These are phyloP conservation scores for Copromyces sp. DNA, from an alignment of 495 filamentous ascomycete species.

Conservation along the genomic window DNA sequence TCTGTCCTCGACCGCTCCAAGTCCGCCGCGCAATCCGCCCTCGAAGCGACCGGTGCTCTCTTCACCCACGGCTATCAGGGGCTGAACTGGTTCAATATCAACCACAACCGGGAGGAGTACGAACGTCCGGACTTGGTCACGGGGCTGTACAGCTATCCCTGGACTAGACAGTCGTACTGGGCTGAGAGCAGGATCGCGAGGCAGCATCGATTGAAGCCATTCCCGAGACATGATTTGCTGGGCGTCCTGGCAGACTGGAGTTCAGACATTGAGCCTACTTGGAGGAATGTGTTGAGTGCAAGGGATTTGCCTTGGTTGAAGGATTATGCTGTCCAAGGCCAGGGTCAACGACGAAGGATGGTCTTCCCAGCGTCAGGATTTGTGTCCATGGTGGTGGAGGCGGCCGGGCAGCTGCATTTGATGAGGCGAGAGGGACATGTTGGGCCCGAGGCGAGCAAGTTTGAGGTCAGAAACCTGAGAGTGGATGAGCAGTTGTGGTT, in stretches of 20 bases:
- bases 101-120: conserved; percentile 22
- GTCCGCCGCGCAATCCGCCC: conserved; percentile 25
- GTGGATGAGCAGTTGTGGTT: conserved; percentile 16
- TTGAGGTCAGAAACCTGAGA: conserved; percentile 15
- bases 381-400: conserved; percentile 40
- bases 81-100: conserved; percentile 28
- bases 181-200: conserved; percentile 34
- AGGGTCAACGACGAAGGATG: conserved; percentile 8
- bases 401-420: conserved; percentile 13
- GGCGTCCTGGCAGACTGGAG: conserved; percentile 32
- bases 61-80: conserved; percentile 29
- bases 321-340: conserved; percentile 32
- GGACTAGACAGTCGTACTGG: conserved; percentile 40
- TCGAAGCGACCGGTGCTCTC: conserved; percentile 32
- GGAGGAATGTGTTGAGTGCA: conserved; percentile 38
- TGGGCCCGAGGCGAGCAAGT: conserved; percentile 16
- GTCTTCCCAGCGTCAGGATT: conserved; percentile 40
- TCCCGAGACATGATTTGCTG: conserved; percentile 38
- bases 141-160: conserved; percentile 41
- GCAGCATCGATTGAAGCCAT: conserved; percentile 38
- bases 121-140: conserved; percentile 31
- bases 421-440: conserved; percentile 2
- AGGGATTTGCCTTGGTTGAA: conserved; percentile 38
- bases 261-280: conserved; percentile 34
- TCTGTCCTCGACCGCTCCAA: conserved; percentile 32